Conservation (phyloP, 2,329 filamentous ascomycete genomes). For the Sporothrix luriei region DNA sequence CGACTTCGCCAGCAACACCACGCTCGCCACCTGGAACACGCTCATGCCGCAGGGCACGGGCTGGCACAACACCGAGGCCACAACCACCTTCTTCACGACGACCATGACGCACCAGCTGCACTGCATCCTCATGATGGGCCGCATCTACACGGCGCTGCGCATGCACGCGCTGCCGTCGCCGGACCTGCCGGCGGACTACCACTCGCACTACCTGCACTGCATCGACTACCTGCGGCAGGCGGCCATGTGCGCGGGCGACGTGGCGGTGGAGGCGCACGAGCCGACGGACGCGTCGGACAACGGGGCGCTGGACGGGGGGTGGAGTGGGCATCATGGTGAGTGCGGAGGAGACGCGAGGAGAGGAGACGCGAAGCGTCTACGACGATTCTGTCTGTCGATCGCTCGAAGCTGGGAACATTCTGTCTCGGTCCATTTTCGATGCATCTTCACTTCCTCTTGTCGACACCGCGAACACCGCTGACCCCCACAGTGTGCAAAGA, state of each 20-base stretch:
- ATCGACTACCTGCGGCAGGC: slow-evolving; percentile 49
- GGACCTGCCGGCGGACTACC: slow-evolving; percentile 39
- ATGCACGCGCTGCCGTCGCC: slow-evolving; percentile 30
- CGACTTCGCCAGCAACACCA: slow-evolving; percentile 46
- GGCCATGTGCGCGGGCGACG: slow-evolving; percentile 47
- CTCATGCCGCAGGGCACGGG: slow-evolving; percentile 48
- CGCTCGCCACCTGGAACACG: slow-evolving; percentile 46
- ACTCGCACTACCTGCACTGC: slow-evolving; percentile 48
- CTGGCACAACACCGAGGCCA: slow-evolving; percentile 41
- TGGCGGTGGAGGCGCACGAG: slow-evolving; percentile 45
- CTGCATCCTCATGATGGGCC: slow-evolving; percentile 46
- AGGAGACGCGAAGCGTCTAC: neutral
- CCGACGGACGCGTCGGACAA: slow-evolving; percentile 47
- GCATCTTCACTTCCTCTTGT: too few relatives aligned
- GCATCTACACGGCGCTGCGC: slow-evolving; percentile 41
- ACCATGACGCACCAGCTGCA: slow-evolving; percentile 49
- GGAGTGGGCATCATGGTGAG: slow-evolving; percentile 48
- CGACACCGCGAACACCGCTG: neutral
- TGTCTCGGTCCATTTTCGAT: neutral
- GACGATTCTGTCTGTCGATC: neutral
- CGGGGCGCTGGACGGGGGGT: slow-evolving; percentile 45
- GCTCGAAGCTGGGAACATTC: neutral
- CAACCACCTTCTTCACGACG: slow-evolving; percentile 47
- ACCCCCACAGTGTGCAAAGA: slow-evolving; percentile 45
- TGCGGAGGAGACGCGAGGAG: neutral